These are phyloP conservation scores for Pyrenophora tritici-repentis DNA, from an alignment of 2,329 filamentous ascomycete species.

Conservation along the genomic window DNA sequence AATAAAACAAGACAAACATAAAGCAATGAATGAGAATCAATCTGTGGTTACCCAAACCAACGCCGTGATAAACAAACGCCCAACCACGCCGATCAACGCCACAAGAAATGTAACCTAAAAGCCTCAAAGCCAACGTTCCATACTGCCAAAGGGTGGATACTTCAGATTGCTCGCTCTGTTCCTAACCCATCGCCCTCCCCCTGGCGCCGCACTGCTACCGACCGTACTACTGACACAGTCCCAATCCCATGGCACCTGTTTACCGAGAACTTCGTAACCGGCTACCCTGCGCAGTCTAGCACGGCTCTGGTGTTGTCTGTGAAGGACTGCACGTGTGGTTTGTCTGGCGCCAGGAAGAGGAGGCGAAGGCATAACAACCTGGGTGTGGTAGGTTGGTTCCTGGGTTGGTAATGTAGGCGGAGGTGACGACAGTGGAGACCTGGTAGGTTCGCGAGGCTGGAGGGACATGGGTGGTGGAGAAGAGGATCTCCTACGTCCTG, in stretches of 20 bases:
- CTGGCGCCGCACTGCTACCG: slow-evolving; percentile 17
- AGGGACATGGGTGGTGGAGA: slow-evolving; percentile 23
- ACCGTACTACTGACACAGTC: slow-evolving; percentile 40
- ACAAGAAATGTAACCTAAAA: no score
- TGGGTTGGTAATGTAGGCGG: slow-evolving; percentile 13
- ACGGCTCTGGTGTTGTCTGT: slow-evolving; percentile 20
- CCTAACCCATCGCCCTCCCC: slow-evolving; percentile 11
- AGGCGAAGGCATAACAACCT: slow-evolving; percentile 26
- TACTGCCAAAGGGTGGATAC: slow-evolving; percentile 36
- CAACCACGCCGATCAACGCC: no score
- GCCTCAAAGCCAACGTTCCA: slow-evolving; percentile 33
- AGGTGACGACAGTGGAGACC: neutral
- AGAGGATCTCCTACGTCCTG: slow-evolving; percentile 25
- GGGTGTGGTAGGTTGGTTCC: slow-evolving; percentile 38
- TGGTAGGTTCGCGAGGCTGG: slow-evolving; percentile 3
- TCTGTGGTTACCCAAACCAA: no score
- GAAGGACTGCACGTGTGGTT: slow-evolving; percentile 33
- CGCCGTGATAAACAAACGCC: no score
- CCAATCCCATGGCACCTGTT: slow-evolving; percentile 42
- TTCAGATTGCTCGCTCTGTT: slow-evolving; percentile 18
- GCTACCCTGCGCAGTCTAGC: slow-evolving; percentile 32
- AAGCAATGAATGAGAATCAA: no score
- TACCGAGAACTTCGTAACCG: slow-evolving; percentile 39
- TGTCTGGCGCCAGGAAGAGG: slow-evolving; percentile 27
- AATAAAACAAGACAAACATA: no score